These are phyloP conservation scores for Thalassiosira profunda DNA, from an alignment of 108 stramenopile genomes.

Conservation along the genomic window DNA sequence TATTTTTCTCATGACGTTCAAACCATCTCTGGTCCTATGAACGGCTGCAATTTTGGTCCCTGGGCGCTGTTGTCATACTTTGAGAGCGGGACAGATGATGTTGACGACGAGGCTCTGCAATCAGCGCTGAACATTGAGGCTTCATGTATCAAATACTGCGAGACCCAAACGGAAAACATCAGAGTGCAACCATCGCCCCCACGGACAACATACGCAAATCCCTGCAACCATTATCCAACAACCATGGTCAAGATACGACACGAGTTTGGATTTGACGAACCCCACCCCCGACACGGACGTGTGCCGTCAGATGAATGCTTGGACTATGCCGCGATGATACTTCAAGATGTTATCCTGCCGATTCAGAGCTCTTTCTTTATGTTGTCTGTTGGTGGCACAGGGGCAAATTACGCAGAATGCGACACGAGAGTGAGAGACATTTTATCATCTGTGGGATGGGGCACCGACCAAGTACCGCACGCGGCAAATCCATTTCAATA, in stretches of 20 bases:
- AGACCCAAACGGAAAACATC: too few species aligned
- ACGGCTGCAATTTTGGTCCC: constrained; percentile 3
- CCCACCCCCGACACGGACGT: constrained; percentile 89
- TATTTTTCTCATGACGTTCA: constrained; percentile 45
- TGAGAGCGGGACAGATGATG: neutral
- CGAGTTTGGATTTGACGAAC: constrained; percentile 91
- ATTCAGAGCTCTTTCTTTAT: constrained; percentile 53
- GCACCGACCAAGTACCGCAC: neutral
- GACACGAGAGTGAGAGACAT: neutral
- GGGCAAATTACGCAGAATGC: neutral
- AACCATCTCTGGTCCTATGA: neutral
- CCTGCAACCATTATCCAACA: constrained; percentile 34
- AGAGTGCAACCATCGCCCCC: too few species aligned
- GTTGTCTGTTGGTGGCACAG: neutral
- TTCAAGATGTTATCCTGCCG: constrained; percentile 70
- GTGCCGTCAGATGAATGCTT: constrained; percentile 64
- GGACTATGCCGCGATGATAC: constrained; percentile 60
- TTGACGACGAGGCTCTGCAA: neutral
- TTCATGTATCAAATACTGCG: neutral
- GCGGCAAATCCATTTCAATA: constrained; percentile 32
- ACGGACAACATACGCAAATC: too few species aligned
- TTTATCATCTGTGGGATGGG: constrained; percentile 10
- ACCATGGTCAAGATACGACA: constrained; percentile 76
- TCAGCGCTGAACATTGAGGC: neutral
- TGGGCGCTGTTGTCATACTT: constrained; percentile 48